Conservation (phyloP, 768 basidiomycete genomes). For the Rhizopogon rudus region DNA sequence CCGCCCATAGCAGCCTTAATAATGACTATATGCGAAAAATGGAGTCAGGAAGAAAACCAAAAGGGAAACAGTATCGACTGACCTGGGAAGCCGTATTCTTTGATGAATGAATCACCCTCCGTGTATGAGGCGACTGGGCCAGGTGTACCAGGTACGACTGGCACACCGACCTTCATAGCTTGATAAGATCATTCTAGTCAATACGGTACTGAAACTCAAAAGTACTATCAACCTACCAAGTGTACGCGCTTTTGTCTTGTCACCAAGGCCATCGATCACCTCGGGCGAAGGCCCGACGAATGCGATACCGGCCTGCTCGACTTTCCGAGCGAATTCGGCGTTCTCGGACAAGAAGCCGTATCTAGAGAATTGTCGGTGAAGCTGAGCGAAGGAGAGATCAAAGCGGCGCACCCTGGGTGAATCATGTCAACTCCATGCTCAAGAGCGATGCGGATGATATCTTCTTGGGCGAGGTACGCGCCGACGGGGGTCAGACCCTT, state of each 20-base stretch:
- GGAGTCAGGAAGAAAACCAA: slow-evolving; percentile 1
- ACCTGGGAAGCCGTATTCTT: slow-evolving; percentile 96
- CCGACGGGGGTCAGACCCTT: slow-evolving; percentile 94
- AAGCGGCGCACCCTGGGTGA: slow-evolving; percentile 75
- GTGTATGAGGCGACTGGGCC: slow-evolving; percentile 79
- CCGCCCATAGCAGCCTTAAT: slow-evolving; percentile 99
- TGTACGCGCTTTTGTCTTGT: slow-evolving; percentile 96
- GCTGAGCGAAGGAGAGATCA: slow-evolving; percentile 1
- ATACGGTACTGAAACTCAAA: neutral
- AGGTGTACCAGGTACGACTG: slow-evolving; percentile 97
- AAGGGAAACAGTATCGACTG: slow-evolving; percentile 10
- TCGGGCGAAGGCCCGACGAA: slow-evolving; percentile 96
- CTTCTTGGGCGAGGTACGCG: slow-evolving; percentile 96
- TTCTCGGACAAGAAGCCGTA: slow-evolving; percentile 99
- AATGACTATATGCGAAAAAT: slow-evolving; percentile 56
- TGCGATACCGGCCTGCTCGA: slow-evolving; percentile 94
- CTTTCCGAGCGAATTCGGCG: slow-evolving; percentile 94
- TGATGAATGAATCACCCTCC: slow-evolving; percentile 84
- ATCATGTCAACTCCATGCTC: slow-evolving; percentile 99
- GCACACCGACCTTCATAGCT: slow-evolving; percentile 90
- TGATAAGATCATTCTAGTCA: slow-evolving; percentile 5
- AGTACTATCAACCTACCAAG: slow-evolving; percentile 48
- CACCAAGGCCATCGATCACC: slow-evolving; percentile 95
- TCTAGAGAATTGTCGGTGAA: slow-evolving; percentile 33
- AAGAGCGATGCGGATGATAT: slow-evolving; percentile 93